phyloP scores from a whole-genome alignment of 768 basidiomycete genomes.

The Trametopsis cervina region DNA sequence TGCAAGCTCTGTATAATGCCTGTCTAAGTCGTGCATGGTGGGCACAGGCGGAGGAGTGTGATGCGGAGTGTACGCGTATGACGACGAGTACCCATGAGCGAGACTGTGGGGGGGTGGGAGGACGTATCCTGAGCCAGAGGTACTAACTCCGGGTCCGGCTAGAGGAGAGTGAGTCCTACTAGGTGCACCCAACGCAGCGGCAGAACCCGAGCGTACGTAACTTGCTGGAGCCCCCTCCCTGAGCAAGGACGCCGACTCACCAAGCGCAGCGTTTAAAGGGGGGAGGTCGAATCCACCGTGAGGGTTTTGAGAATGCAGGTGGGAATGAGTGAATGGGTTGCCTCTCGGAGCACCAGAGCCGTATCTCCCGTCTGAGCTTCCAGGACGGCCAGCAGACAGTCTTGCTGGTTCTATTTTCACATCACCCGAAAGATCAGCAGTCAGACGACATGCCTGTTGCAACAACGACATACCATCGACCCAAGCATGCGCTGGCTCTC shows the following conservation, averaged over 20 bases:
- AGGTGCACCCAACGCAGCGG: slow-evolving; percentile 31
- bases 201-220: slow-evolving; percentile 54
- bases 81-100: slow-evolving; percentile 6
- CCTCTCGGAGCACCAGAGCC: slow-evolving; percentile 21
- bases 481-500: slow-evolving; percentile 1
- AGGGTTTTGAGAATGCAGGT: slow-evolving; percentile 12
- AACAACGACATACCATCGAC: not conserved
- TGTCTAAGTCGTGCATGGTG: slow-evolving; percentile 56
- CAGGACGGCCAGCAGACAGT: not conserved
- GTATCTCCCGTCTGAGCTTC: slow-evolving; percentile 6
- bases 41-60: slow-evolving; percentile 26
- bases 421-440: not conserved
- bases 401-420: not conserved
- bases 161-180: slow-evolving; percentile 70
- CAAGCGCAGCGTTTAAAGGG: slow-evolving; percentile 40
- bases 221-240: slow-evolving; percentile 33
- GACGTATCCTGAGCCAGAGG: slow-evolving; percentile 19
- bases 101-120: slow-evolving; percentile 42
- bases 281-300: slow-evolving; percentile 56
- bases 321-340: slow-evolving; percentile 14
- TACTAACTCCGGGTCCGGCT: slow-evolving; percentile 35
- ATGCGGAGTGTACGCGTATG: slow-evolving; percentile 8
- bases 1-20: slow-evolving; percentile 60
- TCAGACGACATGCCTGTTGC: not conserved
- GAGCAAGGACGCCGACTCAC: slow-evolving; percentile 25